Conservation (phyloP, 2,329 filamentous ascomycete species). For the Plectosphaerella sp. region DNA sequence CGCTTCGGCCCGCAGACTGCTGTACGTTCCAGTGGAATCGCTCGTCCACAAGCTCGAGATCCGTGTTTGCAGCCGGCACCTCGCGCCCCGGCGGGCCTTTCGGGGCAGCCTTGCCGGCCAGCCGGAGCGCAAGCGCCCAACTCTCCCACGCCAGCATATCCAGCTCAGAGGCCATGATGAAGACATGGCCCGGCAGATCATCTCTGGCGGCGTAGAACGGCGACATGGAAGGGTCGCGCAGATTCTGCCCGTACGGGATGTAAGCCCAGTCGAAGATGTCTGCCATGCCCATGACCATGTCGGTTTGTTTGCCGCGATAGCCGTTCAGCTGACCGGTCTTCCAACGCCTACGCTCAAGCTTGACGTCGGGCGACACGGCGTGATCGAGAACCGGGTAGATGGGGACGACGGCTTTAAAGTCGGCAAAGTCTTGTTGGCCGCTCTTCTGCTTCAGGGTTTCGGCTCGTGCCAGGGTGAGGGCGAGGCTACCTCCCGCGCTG, state of each 20-base stretch:
- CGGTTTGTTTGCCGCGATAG: conserved; percentile 10
- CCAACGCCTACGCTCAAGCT: conserved; percentile 18
- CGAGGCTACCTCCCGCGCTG: conserved; percentile 46
- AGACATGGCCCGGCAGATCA: conserved; percentile 27
- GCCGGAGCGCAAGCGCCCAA: conserved; percentile 11
- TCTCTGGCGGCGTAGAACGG: conserved; percentile 24
- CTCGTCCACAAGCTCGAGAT: conserved; percentile 24
- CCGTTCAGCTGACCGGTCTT: conserved; percentile 14
- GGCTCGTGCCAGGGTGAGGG: conserved; percentile 34
- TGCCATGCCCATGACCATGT: conserved; percentile 14
- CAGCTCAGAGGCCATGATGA: conserved; percentile 30
- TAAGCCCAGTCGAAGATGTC: conserved; percentile 28
- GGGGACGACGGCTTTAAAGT: conserved; percentile 27
- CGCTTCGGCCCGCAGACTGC: conserved; percentile 11
- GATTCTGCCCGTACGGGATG: conserved; percentile 22
- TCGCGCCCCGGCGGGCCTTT: conserved; percentile 7
- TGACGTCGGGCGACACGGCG: conserved; percentile 15
- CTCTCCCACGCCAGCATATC: conserved; percentile 24
- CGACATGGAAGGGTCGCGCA: conserved; percentile 25
- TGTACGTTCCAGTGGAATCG: conserved; percentile 28
- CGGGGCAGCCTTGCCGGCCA: conserved; percentile 9
- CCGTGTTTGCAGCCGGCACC: conserved; percentile 8
- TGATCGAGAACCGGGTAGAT: conserved; percentile 37
- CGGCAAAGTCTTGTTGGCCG: not conserved
- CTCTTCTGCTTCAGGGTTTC: conserved; percentile 12